These are phyloP conservation scores for Butyriboletus loyo DNA, from an alignment of 768 basidiomycete species.

Conservation along the genomic window DNA sequence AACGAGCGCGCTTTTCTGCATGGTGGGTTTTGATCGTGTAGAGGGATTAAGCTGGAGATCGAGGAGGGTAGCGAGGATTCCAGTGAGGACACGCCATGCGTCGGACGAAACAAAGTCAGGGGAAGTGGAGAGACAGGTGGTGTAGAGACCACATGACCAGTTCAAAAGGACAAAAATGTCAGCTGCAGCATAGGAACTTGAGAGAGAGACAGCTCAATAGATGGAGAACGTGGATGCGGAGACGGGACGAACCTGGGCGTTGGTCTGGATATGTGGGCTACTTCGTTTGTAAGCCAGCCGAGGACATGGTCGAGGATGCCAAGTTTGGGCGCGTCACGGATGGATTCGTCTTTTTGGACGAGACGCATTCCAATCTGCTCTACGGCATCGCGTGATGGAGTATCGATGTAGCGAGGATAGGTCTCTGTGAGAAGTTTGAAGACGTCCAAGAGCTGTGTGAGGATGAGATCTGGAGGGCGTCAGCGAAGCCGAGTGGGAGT, in stretches of 20 bases:
- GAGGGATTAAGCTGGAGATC: conserved; percentile 56
- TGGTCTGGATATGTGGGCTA: conserved; percentile 52
- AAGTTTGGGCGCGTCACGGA: conserved; percentile 40
- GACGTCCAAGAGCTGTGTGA: conserved; percentile 63
- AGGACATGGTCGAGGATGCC: conserved; percentile 70
- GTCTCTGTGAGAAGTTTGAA: conserved; percentile 72
- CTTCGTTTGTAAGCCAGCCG: conserved; percentile 74
- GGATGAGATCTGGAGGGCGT: conserved; percentile 47
- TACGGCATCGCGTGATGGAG: conserved; percentile 66
- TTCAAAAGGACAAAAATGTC: conserved; percentile 67
- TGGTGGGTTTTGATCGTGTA: conserved; percentile 49
- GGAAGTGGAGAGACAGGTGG: conserved; percentile 44
- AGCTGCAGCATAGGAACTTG: conserved; percentile 53
- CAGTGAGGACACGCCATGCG: conserved; percentile 51
- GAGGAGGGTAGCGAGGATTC: conserved; percentile 57
- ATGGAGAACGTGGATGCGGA: not conserved
- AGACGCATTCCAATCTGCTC: conserved; percentile 64
- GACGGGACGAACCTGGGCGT: conserved; percentile 50
- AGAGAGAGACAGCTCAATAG: not conserved
- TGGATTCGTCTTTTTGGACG: conserved; percentile 58
- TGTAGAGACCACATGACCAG: conserved; percentile 68
- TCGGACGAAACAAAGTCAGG: conserved; percentile 45
- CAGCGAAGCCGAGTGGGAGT: not conserved
- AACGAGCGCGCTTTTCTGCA: conserved; percentile 60
- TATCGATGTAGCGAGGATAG: conserved; percentile 76